Percentiles rank a stretch among this genome's conserved stretches.
Conservation (phyloP, 2,329 filamentous ascomycete genomes). For the Ilyonectria destructans region DNA sequence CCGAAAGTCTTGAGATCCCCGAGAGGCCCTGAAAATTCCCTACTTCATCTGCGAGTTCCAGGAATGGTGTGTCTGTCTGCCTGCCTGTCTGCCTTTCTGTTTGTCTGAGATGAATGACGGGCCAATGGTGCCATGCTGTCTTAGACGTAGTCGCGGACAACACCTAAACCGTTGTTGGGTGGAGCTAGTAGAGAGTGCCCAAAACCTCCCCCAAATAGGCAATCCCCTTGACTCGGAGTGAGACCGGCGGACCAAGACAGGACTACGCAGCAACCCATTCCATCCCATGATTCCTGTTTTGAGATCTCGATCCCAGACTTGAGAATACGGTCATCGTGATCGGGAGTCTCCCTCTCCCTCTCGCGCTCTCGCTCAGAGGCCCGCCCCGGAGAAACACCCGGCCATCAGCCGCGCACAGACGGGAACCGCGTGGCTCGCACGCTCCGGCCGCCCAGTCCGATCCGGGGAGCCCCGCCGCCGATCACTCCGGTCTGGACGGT, state of each 20-base stretch:
- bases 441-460: slow-evolving; percentile 9
- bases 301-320: background rate
- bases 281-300: background rate
- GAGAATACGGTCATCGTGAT: background rate
- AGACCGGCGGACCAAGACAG: background rate
- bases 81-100: background rate
- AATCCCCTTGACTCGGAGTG: background rate
- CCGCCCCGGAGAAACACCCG: background rate
- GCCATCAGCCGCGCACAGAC: slow-evolving; percentile 32
- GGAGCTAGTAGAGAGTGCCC: background rate
- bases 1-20: no score
- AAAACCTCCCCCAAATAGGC: background rate
- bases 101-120: slow-evolving; percentile 20
- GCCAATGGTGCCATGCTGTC: background rate
- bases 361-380: background rate
- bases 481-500: slow-evolving; percentile 13
- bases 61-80: slow-evolving; percentile 1
- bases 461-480: slow-evolving; percentile 15
- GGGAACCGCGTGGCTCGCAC: slow-evolving; percentile 23
- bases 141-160: background rate
- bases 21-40: background rate
- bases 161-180: background rate
- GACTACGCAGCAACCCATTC: background rate
- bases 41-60: slow-evolving; percentile 12
- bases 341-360: no score